Conservation (phyloP, 1,284 basidiomycete species). For the Singerocomus inundabilis region DNA sequence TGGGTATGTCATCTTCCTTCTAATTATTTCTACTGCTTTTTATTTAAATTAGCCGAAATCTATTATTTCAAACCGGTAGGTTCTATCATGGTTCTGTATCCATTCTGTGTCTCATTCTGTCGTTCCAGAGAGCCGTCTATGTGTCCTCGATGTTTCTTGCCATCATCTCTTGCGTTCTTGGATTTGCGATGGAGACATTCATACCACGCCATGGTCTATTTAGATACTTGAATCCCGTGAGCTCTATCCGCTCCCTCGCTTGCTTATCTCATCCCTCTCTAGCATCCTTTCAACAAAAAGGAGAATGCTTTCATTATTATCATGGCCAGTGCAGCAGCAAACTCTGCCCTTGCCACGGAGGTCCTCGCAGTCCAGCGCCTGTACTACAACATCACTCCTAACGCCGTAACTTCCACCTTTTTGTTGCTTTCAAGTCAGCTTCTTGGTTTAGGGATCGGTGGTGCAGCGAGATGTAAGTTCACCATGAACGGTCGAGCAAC, state of each 20-base stretch:
- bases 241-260: slow-evolving; percentile 15
- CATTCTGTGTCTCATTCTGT: neutral
- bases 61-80: slow-evolving; percentile 60
- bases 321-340: slow-evolving; percentile 65
- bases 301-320: slow-evolving; percentile 67
- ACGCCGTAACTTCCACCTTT: slow-evolving; percentile 53
- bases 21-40: neutral
- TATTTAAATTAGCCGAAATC: slow-evolving; percentile 41
- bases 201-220: slow-evolving; percentile 49
- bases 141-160: slow-evolving; percentile 56
- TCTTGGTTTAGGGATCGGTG: slow-evolving; percentile 60
- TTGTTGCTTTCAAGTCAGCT: slow-evolving; percentile 62
- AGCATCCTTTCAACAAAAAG: slow-evolving; percentile 45
- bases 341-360: slow-evolving; percentile 63
- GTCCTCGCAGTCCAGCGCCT: slow-evolving; percentile 62
- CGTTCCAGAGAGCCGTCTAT: slow-evolving; percentile 43
- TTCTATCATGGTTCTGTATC: neutral
- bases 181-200: slow-evolving; percentile 41
- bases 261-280: slow-evolving; percentile 8
- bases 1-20: slow-evolving; percentile 27
- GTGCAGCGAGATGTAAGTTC: slow-evolving; percentile 48
- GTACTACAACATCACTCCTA: slow-evolving; percentile 55
- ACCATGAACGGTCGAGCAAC: slow-evolving; percentile 8
- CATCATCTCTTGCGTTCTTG: slow-evolving; percentile 41
- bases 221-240: slow-evolving; percentile 56